phyloP scores from a whole-genome alignment of 2,329 filamentous ascomycete genomes.

The Aureobasidium sp. region DNA sequence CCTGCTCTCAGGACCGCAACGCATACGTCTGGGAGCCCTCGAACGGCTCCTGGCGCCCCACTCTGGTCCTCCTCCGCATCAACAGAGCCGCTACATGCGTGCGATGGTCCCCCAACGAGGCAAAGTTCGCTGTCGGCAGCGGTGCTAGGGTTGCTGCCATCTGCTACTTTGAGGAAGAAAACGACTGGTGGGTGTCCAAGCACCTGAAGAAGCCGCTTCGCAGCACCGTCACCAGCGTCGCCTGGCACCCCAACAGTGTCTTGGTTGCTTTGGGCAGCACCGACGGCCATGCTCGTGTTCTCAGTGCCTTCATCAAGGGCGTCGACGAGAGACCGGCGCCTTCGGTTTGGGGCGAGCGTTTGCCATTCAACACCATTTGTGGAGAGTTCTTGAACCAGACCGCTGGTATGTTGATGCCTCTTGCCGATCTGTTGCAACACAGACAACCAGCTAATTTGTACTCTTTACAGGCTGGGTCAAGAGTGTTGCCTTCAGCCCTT shows the following conservation, averaged over 20 bases:
- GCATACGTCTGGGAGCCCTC: constrained; percentile 90
- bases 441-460: not conserved
- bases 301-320: constrained; percentile 94
- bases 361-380: constrained; percentile 97
- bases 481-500: constrained; percentile 84
- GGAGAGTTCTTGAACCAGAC: constrained; percentile 95
- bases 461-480: constrained; percentile 69
- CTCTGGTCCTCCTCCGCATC: constrained; percentile 90
- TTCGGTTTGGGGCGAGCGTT: constrained; percentile 83
- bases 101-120: constrained; percentile 92
- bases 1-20: constrained; percentile 96
- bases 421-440: not conserved
- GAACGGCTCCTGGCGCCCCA: constrained; percentile 90
- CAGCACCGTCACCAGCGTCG: constrained; percentile 88
- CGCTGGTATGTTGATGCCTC: constrained; percentile 35
- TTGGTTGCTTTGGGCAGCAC: constrained; percentile 92
- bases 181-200: constrained; percentile 99
- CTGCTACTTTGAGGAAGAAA: constrained; percentile 98
- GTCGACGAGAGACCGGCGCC: constrained; percentile 79
- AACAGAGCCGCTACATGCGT: constrained; percentile 95
- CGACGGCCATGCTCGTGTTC: constrained; percentile 89
- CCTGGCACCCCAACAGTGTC: constrained; percentile 97
- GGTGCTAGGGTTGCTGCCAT: constrained; percentile 91
- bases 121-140: constrained; percentile 94
- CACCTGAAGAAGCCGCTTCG: constrained; percentile 98